Percentiles rank a stretch among this genome's conserved stretches.
Evolutionary conservation across 2,329 filamentous ascomycete genomes (phyloP).

Genomic region (Trichophyton benhamiae): DNA sequence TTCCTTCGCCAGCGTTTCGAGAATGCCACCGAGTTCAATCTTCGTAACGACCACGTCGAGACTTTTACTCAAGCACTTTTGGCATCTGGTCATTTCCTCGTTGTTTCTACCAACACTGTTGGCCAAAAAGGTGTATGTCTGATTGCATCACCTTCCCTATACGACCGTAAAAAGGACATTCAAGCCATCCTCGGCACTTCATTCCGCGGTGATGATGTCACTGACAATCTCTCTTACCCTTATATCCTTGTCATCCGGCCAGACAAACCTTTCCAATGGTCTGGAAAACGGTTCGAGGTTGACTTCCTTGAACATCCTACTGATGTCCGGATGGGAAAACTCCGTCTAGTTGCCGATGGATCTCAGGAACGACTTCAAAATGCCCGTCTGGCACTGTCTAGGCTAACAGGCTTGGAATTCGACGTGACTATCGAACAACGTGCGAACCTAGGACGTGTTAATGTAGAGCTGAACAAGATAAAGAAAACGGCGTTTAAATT

Average conservation of each 20-base stretch:
- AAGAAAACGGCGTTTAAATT: conserved; percentile 92
- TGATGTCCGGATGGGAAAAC: conserved; percentile 73
- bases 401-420: conserved; percentile 69
- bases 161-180: conserved; percentile 65
- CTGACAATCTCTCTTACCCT: conserved; percentile 64
- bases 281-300: conserved; percentile 60
- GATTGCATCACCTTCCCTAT: conserved; percentile 70
- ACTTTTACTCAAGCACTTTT: conserved; percentile 71
- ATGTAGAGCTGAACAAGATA: conserved; percentile 80
- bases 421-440: conserved; percentile 84
- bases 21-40: conserved; percentile 89
- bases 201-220: conserved; percentile 54
- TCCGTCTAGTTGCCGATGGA: conserved; percentile 79
- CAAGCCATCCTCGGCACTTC: conserved; percentile 73
- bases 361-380: conserved; percentile 65
- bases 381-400: conserved; percentile 65
- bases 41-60: conserved; percentile 56
- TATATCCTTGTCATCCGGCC: conserved; percentile 79
- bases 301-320: conserved; percentile 64
- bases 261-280: conserved; percentile 68
- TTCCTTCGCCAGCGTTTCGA: conserved; percentile 89
- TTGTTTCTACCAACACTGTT: conserved; percentile 54
- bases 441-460: conserved; percentile 86
- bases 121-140: conserved; percentile 69
- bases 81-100: conserved; percentile 73